Evolutionary conservation across 768 basidiomycete genomes (phyloP), one percentile per base, ranked within the genome.

Genomic region (Gelatoporia subvermispora): DNA sequence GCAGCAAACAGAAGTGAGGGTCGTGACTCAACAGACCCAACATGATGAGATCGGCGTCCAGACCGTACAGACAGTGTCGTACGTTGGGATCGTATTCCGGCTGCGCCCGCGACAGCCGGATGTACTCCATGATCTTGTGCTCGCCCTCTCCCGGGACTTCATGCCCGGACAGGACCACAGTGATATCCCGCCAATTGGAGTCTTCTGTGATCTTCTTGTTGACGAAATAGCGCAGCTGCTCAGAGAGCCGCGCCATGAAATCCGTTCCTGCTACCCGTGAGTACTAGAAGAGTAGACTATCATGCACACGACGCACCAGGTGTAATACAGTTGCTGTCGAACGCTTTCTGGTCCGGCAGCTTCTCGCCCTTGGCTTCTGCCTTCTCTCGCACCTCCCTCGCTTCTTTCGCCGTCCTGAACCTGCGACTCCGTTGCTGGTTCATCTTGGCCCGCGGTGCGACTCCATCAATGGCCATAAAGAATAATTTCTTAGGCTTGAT

Each of bases 81-180:
- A 93, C 79, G 67, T 97, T 98, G 3, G 95, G 91, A 68, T 96
- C 88, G 72, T 98, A 94, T 65, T 91, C 86, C 8, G 88, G 90
- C 66, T 98, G 96, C 24, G 96, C 94, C 58, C 94, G 88, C 45
- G 88, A 85, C 52, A 93, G 70, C 35, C 96, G 86, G 64, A 99
- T 98, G 68, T 94, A 99, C 65, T 97, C 96, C 89, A 98, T 97
- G 57, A 99, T 94, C 76, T 99, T 99, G 79, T 99, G 96, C 65
- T 99, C 96, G 51, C 96, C 96, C 68, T 99, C 96, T 56, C 96
- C 96, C 0, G 96, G 96, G 3, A 97, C 94, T 59, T 99, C 95
- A 66, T 98, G 93, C 10, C 96, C 96, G 23, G 92, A 95, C 34
- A 99, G 74, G 35, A 99, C 89, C 18, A 98, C 93, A 61, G 93